These are phyloP conservation scores for Triticum timopheevii DNA, from an alignment of 176 grass and related monocot genomes.

Conservation along the genomic window DNA sequence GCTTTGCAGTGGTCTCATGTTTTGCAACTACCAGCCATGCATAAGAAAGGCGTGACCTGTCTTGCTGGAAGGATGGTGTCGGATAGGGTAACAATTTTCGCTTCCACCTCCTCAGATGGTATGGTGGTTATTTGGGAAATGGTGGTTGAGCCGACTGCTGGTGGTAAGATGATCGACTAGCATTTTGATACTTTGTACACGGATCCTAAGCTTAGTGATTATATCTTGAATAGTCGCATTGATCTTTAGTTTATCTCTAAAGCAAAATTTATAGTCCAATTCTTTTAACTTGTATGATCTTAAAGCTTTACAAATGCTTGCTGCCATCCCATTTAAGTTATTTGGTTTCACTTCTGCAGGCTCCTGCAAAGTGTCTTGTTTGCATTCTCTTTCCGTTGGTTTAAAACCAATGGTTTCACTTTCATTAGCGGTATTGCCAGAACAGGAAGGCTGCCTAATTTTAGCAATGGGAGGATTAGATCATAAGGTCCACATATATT, in stretches of 20 bases:
- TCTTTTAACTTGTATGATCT: background rate
- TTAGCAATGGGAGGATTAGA: slow-evolving; percentile 98
- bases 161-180: slow-evolving; percentile 50
- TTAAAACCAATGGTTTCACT: slow-evolving; percentile 96
- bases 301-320: background rate
- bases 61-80: slow-evolving; percentile 73
- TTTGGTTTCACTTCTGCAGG: slow-evolving; percentile 41
- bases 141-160: slow-evolving; percentile 25
- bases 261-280: background rate
- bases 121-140: slow-evolving; percentile 82
- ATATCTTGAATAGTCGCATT: background rate
- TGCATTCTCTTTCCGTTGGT: slow-evolving; percentile 75
- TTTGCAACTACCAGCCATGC: slow-evolving; percentile 75
- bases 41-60: slow-evolving; percentile 96
- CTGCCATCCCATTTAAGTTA: background rate
- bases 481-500: slow-evolving; percentile 90
- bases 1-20: slow-evolving; percentile 67
- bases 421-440: slow-evolving; percentile 68
- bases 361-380: slow-evolving; percentile 64
- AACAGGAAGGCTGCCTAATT: slow-evolving; percentile 48
- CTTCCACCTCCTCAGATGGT: slow-evolving; percentile 89
- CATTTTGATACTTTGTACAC: background rate
- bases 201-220: background rate
- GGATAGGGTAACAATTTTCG: slow-evolving; percentile 56
- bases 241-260: background rate